Base-by-base conservation (phyloP, 345 rosid species). In the Boechera retrofracta region DNA sequence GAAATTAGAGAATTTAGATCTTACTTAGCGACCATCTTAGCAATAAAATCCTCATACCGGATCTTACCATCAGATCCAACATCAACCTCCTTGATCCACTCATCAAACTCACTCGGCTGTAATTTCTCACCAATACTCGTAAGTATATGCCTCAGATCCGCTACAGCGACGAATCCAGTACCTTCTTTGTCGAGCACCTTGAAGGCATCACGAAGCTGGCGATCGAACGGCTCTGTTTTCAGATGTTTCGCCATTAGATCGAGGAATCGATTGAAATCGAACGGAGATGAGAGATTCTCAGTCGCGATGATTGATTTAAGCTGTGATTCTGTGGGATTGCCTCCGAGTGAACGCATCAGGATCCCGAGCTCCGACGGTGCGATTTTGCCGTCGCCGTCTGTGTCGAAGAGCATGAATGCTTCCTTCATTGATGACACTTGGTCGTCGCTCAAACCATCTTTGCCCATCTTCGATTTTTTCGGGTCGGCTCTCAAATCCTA, bases 31-130 rank as follows among this genome's bases (percentile, higher is more conserved):
- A 93, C 93, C 93, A 93, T 93, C 76, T 94, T 84, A 66, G 94
- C 82, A 71, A 93, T 93, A 71, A 93, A 93, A 75, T 93, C 98
- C 81, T 93, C 98, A 73, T 93, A 90, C 31, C 86, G 84, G 84
- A 93, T 89, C 87, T 79, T 90, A n/a, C 98, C 98, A 62, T 93
- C 97, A 5, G 91, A 74, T 47, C 78, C 78, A 44, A 93, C 95
- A 78, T 91, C 97, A 9, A 93, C 93, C 79, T 93, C 98, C 26
- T 89, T 82, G 87, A 93, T 89, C 98, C 98, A 93, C 86, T 93
- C 98, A 79, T 93, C 98, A 76, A 93, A 93, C 77, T 93, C 98
- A 2, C 85, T 72, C 0, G 88, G 84, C 83, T 93, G 89, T 54
- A 93, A 83, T 78, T 89, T 91, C 87, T 91, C 98, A 1, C 98